Evolutionary conservation across 2,329 filamentous ascomycete genomes (phyloP).

Genomic region (Alternaria hordeiaustralica): DNA sequence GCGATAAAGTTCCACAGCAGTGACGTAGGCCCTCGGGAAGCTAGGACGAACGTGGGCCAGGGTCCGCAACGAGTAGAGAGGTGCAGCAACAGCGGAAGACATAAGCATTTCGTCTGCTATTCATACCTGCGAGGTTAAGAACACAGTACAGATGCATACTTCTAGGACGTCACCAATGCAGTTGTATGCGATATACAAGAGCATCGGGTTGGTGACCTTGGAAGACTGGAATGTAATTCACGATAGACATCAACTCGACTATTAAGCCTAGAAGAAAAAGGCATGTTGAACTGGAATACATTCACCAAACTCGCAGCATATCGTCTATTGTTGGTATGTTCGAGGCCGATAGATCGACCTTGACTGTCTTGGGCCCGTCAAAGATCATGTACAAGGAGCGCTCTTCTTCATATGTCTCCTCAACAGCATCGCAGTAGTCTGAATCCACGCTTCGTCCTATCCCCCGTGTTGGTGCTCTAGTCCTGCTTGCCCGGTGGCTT

Average conservation of each 20-base stretch:
- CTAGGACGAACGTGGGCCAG: constrained; percentile 2
- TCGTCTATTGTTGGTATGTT: constrained; percentile 20
- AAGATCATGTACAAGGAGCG: constrained; percentile 15
- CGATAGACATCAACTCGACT: neutral
- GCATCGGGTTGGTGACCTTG: neutral
- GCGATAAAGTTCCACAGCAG: constrained; percentile 13
- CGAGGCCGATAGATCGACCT: constrained; percentile 4
- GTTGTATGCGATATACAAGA: neutral
- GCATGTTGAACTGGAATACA: neutral
- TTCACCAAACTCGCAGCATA: neutral
- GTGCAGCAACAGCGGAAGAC: neutral
- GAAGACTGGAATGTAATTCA: neutral
- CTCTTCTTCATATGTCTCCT: neutral
- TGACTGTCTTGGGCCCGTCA: neutral
- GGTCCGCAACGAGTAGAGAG: constrained; percentile 1
- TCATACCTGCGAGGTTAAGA: neutral
- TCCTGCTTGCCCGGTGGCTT: constrained; percentile 60
- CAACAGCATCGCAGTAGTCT: neutral
- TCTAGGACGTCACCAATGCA: neutral
- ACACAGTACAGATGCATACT: neutral
- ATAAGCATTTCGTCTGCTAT: neutral
- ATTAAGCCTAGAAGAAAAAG: neutral
- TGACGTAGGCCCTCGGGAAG: constrained; percentile 30
- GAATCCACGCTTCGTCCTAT: neutral
- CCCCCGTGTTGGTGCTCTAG: neutral